Evolutionary conservation across 2,329 filamentous ascomycete genomes (phyloP).

Genomic region (Teratosphaeria zuluensis): DNA sequence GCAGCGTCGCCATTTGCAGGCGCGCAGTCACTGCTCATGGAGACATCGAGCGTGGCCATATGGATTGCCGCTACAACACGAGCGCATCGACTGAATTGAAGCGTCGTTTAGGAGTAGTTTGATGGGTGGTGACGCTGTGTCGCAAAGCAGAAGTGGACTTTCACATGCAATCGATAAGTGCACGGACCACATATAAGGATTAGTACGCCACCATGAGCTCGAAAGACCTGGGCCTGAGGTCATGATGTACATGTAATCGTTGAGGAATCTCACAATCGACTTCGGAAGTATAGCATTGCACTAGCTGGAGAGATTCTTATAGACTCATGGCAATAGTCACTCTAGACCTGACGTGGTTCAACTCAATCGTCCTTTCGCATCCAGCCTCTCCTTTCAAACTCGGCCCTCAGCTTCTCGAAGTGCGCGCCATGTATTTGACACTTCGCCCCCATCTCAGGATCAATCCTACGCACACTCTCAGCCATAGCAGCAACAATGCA

Average conservation of each 20-base stretch:
- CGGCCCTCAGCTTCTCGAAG: constrained; percentile 29
- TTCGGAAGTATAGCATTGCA: too few species aligned
- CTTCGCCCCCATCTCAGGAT: constrained; percentile 8
- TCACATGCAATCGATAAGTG: neutral
- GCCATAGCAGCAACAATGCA: constrained; percentile 15
- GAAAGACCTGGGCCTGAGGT: too few species aligned
- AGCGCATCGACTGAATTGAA: neutral
- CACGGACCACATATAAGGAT: neutral
- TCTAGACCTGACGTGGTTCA: too few species aligned
- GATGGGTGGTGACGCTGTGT: too few species aligned
- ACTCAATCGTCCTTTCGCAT: constrained; percentile 26
- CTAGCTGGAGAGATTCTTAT: too few species aligned
- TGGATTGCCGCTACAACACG: neutral
- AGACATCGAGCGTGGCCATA: neutral
- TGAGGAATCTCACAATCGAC: too few species aligned
- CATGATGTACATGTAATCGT: too few species aligned
- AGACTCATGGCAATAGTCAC: too few species aligned
- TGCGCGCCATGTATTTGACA: constrained; percentile 24
- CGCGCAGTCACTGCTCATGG: neutral
- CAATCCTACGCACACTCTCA: constrained; percentile 12
- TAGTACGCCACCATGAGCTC: neutral
- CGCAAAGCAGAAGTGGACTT: neutral
- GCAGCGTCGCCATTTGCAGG: neutral
- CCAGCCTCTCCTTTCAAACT: constrained; percentile 26
- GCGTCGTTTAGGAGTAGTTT: neutral